Evolutionary conservation across 805 yeast genomes (phyloP).

Genomic region (Candida sphagnicola): DNA sequence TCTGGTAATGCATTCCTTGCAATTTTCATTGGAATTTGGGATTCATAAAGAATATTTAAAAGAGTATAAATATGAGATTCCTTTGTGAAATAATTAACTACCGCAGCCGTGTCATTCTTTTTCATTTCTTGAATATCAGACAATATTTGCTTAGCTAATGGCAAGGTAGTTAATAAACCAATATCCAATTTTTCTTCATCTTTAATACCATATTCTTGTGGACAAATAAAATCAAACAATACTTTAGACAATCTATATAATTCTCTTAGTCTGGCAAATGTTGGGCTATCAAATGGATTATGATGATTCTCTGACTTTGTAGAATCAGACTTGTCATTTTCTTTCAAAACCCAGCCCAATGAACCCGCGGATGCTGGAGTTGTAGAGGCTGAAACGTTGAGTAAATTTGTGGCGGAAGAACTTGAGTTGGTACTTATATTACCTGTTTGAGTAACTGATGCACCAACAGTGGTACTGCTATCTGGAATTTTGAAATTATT

Average conservation of each 20-base stretch:
- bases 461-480: slow-evolving; percentile 8
- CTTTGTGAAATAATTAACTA: slow-evolving; percentile 89
- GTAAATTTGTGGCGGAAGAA: slow-evolving; percentile 15
- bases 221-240: slow-evolving; percentile 93
- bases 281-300: slow-evolving; percentile 69
- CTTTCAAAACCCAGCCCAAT: slow-evolving; percentile 66
- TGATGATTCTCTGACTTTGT: slow-evolving; percentile 16
- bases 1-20: slow-evolving; percentile 96
- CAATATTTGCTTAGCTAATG: slow-evolving; percentile 84
- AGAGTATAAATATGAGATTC: slow-evolving; percentile 96
- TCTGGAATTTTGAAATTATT: slow-evolving; percentile 66
- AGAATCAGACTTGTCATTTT: slow-evolving; percentile 21
- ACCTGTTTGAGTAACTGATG: slow-evolving; percentile 2
- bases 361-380: slow-evolving; percentile 54
- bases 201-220: slow-evolving; percentile 97
- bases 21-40: slow-evolving; percentile 91
- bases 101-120: slow-evolving; percentile 74
- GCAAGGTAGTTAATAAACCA: slow-evolving; percentile 90
- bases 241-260: slow-evolving; percentile 88
- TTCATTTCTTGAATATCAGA: slow-evolving; percentile 78
- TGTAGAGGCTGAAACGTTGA: slow-evolving; percentile 14
- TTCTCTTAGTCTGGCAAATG: slow-evolving; percentile 78
- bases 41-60: slow-evolving; percentile 84
- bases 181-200: slow-evolving; percentile 94
- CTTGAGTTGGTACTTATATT: slow-evolving; percentile 3